Evolutionary conservation across 768 basidiomycete species (phyloP).

Genomic region (Russula abietina): DNA sequence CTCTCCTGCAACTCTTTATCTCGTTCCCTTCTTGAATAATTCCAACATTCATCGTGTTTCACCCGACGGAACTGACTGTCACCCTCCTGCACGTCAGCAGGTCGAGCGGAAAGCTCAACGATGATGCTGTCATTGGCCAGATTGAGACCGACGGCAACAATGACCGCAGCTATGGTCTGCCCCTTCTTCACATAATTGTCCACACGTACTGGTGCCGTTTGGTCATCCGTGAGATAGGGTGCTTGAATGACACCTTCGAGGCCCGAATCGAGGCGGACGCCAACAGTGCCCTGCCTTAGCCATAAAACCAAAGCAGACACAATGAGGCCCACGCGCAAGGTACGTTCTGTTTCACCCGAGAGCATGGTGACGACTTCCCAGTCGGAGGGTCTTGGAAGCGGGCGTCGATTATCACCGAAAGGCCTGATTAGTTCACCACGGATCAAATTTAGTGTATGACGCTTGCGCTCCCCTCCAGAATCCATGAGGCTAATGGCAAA

Average conservation of each 20-base stretch:
- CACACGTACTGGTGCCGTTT: conserved; percentile 30
- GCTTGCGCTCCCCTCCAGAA: conserved; percentile 78
- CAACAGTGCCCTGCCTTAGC: conserved; percentile 44
- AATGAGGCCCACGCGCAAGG: conserved; percentile 72
- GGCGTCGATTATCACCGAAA: conserved; percentile 65
- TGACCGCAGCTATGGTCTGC: conserved; percentile 72
- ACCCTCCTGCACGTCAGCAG: conserved; percentile 51
- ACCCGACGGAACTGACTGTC: conserved; percentile 59
- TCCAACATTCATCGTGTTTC: conserved; percentile 57
- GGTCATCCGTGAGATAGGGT: conserved; percentile 56
- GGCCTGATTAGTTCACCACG: conserved; percentile 78
- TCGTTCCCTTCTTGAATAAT: conserved; percentile 54
- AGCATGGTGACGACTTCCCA: conserved; percentile 94
- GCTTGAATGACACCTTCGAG: conserved; percentile 74
- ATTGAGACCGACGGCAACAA: conserved; percentile 65
- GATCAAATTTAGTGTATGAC: conserved; percentile 84
- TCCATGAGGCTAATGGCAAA: conserved; percentile 90
- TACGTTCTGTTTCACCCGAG: conserved; percentile 81
- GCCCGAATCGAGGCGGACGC: conserved; percentile 85
- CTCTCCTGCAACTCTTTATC: conserved; percentile 69
- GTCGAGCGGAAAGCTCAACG: conserved; percentile 71
- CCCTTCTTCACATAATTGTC: conserved; percentile 61
- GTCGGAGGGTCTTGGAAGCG: conserved; percentile 56
- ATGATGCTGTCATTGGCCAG: conserved; percentile 55
- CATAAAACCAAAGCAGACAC: conserved; percentile 69